Percentiles rank a stretch among this genome's conserved stretches.
Conservation (phyloP, 1,139 yeast genomes). For the Nakaseomyces nivariensis region DNA sequence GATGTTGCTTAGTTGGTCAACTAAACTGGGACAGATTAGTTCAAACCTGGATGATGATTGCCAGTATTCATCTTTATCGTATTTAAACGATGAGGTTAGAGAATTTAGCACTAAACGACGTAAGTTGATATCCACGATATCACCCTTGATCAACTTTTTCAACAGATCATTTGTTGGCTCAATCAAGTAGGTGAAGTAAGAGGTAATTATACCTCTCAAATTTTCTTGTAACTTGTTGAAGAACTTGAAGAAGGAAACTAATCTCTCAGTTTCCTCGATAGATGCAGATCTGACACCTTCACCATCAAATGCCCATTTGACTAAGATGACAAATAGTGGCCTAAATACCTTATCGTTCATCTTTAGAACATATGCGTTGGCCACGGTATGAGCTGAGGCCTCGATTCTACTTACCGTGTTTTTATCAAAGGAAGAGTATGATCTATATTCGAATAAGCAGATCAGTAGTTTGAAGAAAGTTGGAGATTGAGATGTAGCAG, state of each 20-base stretch:
- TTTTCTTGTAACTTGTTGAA: conserved; percentile 76
- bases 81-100: conserved; percentile 67
- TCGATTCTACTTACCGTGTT: conserved; percentile 79
- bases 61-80: conserved; percentile 94
- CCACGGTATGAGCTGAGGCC: conserved; percentile 62
- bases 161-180: conserved; percentile 59
- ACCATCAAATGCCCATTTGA: conserved; percentile 89
- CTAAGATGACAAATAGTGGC: conserved; percentile 77
- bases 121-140: conserved; percentile 36
- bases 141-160: conserved; percentile 36
- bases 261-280: conserved; percentile 44
- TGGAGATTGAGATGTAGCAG: conserved; percentile 63
- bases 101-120: conserved; percentile 67
- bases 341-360: conserved; percentile 89
- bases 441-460: conserved; percentile 60
- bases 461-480: conserved; percentile 62
- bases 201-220: conserved; percentile 77
- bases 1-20: conserved; percentile 54
- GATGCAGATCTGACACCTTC: conserved; percentile 46
- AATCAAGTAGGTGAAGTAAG: conserved; percentile 74
- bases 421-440: conserved; percentile 46
- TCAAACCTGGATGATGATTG: conserved; percentile 79
- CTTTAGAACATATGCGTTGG: conserved; percentile 72
- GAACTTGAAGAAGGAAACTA: conserved; percentile 73
- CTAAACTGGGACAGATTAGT: conserved; percentile 48